Evolutionary conservation across 305 asterid genomes (phyloP), one percentile per base, ranked within the genome.

Genomic region (Striga hermonthica): DNA sequence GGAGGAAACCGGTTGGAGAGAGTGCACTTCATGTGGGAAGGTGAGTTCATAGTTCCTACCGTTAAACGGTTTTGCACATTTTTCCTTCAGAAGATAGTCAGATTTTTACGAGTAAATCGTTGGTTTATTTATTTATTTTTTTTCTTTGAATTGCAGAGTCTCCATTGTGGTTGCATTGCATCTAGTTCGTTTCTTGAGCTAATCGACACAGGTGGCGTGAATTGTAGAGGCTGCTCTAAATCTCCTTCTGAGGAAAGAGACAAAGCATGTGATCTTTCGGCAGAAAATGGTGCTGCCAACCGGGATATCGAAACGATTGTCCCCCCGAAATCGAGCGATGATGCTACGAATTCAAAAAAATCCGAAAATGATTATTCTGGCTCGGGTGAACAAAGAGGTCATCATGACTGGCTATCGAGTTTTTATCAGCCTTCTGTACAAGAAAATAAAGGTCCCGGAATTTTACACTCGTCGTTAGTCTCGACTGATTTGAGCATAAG

Each of bases 91-190:
- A 14, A 39, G 39, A 62, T 50, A 31, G 45, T 34, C 52, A 38
- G 69, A 68, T 67, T 22, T 22, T 22, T 22, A 0, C 31, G 31
- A 22, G 31, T 22, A 22, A 22, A 22, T 22, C 31, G 37, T 65
- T 66, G 47, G 40, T 60, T 68, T 16, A 57, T 44, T 50, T 73
- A 66, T 40, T 37, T 75, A 66, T 14, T 55, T 44, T 50, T 73
- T 67, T 40, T 37, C 73, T 64, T 59, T 36, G 47, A 48, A 57
- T 74, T 75, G 76, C 90, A 91, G 98, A 87, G 82, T 75, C 91
- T 91, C 81, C 98, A 91, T 65, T 91, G 96, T 76, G 98, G 98
- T 60, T 91, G 98, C 82, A 71, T 87, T 81, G 94, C 95, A 74
- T 88, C 98, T 40, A 83, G 78, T 79, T 75, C 90, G 14, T 81